Evolutionary conservation across 2,329 filamentous ascomycete species (phyloP), one percentile per base, ranked within the genome.

Genomic region (Incumbomyces delicatus): DNA sequence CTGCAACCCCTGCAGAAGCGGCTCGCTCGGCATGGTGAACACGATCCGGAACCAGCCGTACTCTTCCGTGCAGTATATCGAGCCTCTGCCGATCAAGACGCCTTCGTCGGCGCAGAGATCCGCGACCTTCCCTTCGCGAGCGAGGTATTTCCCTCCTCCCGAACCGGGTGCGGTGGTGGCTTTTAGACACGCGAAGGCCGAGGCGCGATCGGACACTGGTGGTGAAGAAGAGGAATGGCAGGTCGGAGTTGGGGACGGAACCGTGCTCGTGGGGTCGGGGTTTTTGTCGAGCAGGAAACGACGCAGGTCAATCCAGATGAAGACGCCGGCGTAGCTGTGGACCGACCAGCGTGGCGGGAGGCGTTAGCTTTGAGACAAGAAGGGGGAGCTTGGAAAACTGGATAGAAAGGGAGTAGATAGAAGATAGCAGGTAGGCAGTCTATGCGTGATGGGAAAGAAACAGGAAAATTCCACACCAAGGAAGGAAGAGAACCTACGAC

Each of bases 281-380:
- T 27, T 27, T 27, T 27, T 43, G 18, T 52, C 49, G 12, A 18
- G 16, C 36, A 55, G 40, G 10, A 50, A 52, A 7, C 36, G 42
- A 10, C 46, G 48, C 34, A 55, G 45, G 30, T 55, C 53, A 14
- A 52, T 18, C 53, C 53, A 55, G 35, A 55, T 46, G 39, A 52
- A 55, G 39, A 47, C 47, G 17, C 49, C 52, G 18, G 48, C 49
- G 36, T 51, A 51, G 3, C 51, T 51, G 16, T 45, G 40, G 34
- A 22, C 18, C 5, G 18, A 6, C 18, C 16, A 12, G 33, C 12
- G 4, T 35, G n/a, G 16, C n/a, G 31, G 10, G 31, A 33, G 10
- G 31, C 13, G 16, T 35, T 35, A 35, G 16, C 13, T 35, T 17
- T 33, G n/a, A n/a, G n/a, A n/a, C n/a, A n/a, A 27, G 22, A 4